A percentile compares a stretch with the other conserved stretches of the same genome.
Conservation (phyloP, 2,329 filamentous ascomycete species). For the Calcarisporium arbuscula region DNA sequence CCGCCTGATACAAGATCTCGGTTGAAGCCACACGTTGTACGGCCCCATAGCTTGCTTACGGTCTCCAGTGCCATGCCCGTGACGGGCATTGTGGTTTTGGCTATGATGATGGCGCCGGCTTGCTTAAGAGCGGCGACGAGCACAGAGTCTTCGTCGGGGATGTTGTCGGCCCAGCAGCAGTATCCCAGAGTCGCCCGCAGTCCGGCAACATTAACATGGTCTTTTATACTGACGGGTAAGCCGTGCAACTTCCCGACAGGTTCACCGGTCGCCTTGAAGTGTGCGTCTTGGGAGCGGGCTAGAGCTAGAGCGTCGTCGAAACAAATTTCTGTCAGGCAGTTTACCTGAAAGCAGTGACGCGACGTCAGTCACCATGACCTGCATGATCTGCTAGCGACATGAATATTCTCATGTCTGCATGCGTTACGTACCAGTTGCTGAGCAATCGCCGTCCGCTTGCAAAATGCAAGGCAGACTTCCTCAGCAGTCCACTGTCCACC, state of each 20-base stretch:
- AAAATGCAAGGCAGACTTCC: conserved; percentile 19
- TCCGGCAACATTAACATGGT: conserved; percentile 8
- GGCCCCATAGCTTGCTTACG: conserved; percentile 7
- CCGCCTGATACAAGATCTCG: conserved; percentile 5
- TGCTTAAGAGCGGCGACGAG: conserved; percentile 5
- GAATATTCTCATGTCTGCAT: too few relatives aligned
- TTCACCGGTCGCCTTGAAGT: conserved; percentile 5
- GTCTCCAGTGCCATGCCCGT: conserved; percentile 7
- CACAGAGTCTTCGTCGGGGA: conserved; percentile 1
- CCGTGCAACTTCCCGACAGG: conserved; percentile 49
- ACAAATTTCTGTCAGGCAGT: conserved; percentile 41
- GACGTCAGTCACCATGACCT: too few relatives aligned
- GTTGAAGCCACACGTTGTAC: conserved; percentile 4
- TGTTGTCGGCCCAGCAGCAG: conserved; percentile 7
- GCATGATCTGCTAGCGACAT: too few relatives aligned
- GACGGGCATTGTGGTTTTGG: conserved; percentile 5
- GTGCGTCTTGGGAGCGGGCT: conserved; percentile 38
- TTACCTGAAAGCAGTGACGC: too few relatives aligned
- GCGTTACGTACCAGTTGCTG: conserved; percentile 26
- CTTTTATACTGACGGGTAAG: conserved; percentile 39
- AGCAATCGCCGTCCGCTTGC: conserved; percentile 20
- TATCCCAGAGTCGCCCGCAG: conserved; percentile 5
- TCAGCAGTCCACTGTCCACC: conserved; percentile 14
- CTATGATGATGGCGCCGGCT: conserved; percentile 7
- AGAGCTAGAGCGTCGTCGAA: conserved; percentile 39